Evolutionary conservation across 2,329 filamentous ascomycete genomes (phyloP), one percentile per base, ranked within the genome.

Genomic region (Claviceps arundinis): DNA sequence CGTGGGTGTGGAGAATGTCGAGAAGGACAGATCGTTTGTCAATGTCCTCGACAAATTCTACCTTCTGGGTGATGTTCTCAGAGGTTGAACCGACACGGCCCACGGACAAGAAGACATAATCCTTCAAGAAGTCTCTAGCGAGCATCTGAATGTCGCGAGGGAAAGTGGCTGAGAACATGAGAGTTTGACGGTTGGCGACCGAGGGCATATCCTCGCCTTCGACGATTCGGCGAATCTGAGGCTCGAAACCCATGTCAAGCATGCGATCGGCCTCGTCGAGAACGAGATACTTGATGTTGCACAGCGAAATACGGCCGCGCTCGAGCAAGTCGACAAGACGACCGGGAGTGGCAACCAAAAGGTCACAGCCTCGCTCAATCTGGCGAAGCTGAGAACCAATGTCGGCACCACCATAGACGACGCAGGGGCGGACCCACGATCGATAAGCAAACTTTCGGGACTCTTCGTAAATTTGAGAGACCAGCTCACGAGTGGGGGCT

Each of bases 241-340:
- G 93, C 78, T 98, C 93, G 79, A 98, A 98, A 93, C 93, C 93
- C 93, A 98, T 98, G 80, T 98, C 93, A 79, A 98, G 80, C 93
- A 98, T 98, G 70, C 93, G 93, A 77, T 98, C 93, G 70, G 93
- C 93, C 81, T 98, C 93, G 63, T 98, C 93, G 52, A 98, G 87
- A 62, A 98, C 89, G 56, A 98, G 81, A 69, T 98, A 98, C 78
- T 96, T 97, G 80, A 98, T 98, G 80, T 95, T 96, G 71, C 84
- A 82, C 52, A 98, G 84, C 45, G 93, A 97, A 69, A 98, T 97
- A 67, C 91, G 89, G 65, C 93, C 93, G 78, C 93, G 89, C 79
- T 97, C 93, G 66, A 98, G 94, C 72, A 98, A 78, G 70, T 98
- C 93, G 65, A 97, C 90, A 60, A 98, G 80, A 83, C 93, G 88